Evolutionary conservation across 306 rosid species (phyloP).

Genomic region (Citrullus colocynthis): DNA sequence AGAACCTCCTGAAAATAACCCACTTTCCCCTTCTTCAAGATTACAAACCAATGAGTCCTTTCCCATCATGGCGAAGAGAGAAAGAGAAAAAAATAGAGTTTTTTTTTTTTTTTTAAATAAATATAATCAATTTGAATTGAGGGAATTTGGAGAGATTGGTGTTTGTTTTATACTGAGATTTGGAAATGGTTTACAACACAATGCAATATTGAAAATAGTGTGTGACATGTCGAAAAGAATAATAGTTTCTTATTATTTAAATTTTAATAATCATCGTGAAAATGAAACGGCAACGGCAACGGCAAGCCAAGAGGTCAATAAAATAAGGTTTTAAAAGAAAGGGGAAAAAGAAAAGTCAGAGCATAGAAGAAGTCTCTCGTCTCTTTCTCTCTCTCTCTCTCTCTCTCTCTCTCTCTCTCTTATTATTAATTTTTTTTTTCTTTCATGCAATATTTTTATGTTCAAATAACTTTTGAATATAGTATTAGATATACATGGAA

Average conservation of each 20-base stretch:
- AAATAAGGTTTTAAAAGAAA: background rate
- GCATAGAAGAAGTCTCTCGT: background rate
- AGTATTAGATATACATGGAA: background rate
- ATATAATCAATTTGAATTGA: background rate
- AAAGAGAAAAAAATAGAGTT: background rate
- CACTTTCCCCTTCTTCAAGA: background rate
- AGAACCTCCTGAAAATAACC: constrained; percentile 19
- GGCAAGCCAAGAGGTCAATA: constrained; percentile 6
- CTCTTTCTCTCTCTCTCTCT: no score
- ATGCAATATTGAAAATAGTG: background rate
- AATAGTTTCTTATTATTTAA: background rate
- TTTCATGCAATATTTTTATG: background rate
- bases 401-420: no score
- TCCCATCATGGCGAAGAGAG: background rate
- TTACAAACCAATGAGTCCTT: background rate
- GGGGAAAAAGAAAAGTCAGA: background rate
- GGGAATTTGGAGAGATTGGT: background rate
- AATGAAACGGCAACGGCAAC: background rate
- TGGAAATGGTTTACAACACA: background rate
- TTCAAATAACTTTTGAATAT: background rate
- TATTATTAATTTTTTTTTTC: background rate
- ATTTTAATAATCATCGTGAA: background rate
- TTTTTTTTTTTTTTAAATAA: background rate
- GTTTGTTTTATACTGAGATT: background rate
- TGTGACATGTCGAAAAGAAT: background rate